Base-by-base conservation (phyloP, 164 flowering plant genomes). In the Amborella trichopoda region DNA sequence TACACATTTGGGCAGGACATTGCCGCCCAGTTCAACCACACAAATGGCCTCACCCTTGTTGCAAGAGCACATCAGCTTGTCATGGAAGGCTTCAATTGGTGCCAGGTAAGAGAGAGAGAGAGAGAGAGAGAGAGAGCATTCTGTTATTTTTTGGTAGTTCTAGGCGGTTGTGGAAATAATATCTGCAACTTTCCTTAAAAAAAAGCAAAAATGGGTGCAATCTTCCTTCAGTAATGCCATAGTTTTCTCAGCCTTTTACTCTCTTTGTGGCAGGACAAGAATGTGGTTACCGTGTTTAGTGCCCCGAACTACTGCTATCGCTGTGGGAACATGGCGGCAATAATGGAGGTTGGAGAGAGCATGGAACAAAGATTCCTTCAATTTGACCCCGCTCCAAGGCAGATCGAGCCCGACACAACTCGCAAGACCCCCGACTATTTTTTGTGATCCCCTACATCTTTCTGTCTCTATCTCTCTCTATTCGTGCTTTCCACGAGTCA, bases 51-150 rank as follows among this genome's bases (percentile, higher is more conserved):
- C 37, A 46, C 65, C 22, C 73, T 68, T 20, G 54, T 71, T 44
- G 56, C 76, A 18, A 62, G 76, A 65, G 76, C 76, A 12, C 76
- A 71, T 50, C 76, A 71, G 54, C 76, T 71, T 53, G 80, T 75
- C 46, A 75, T 75, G 80, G 80, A 75, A 50, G 81, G 81, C 28
- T 75, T 46, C 54, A 71, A 71, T 44, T 71, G 73, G 76, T 62
- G 70, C 52, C 75, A 70, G 68, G 75, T 70, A 37, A 26, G 63
- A 49, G 19, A 27, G 19, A 14, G 13, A 40, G 11, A 18, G 0
- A 11, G 16, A 13, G 9, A 25, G 30, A 36, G 25, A 23, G 52
- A 23, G 13, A 6, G 4, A 5, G 12, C 5, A 6, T 6, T 14
- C 25, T 37, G 33, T 37, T 23, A 20, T 36, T 11, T 54, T 25